phyloP scores from a whole-genome alignment of 1,284 basidiomycete species.

The Ceraceosorus guamensis region DNA sequence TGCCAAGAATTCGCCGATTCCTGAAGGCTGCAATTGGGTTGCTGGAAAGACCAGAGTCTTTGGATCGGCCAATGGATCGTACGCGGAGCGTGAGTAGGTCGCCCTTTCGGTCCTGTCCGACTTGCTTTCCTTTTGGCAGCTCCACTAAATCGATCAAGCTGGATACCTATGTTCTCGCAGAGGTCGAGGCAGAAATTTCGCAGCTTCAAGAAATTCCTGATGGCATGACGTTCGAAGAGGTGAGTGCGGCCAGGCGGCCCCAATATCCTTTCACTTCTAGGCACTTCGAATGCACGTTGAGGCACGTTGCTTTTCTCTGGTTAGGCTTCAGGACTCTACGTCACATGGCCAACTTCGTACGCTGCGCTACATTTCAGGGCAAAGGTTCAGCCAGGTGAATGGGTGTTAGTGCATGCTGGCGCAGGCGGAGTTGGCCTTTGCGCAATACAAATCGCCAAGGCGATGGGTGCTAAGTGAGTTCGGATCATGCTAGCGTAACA shows the following conservation, averaged over 20 bases:
- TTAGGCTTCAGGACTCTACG: slow-evolving; percentile 52
- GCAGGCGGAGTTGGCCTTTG: slow-evolving; percentile 75
- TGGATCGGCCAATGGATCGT: slow-evolving; percentile 73
- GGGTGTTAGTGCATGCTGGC: slow-evolving; percentile 38
- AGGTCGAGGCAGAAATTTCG: slow-evolving; percentile 39
- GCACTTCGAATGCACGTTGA: too few species aligned
- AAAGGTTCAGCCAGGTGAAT: slow-evolving; percentile 30
- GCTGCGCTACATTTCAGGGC: slow-evolving; percentile 34
- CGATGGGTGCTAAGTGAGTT: slow-evolving; percentile 27
- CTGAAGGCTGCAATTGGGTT: slow-evolving; percentile 69
- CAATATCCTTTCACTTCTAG: background rate
- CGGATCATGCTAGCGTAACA: too few species aligned
- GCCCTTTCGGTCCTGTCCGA: too few species aligned
- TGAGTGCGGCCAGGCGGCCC: background rate
- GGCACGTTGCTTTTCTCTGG: too few species aligned
- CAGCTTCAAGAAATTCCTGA: slow-evolving; percentile 60
- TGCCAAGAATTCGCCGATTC: slow-evolving; percentile 67
- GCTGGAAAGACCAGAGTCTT: slow-evolving; percentile 80
- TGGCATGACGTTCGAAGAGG: slow-evolving; percentile 60
- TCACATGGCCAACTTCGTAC: slow-evolving; percentile 43
- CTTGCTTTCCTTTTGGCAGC: background rate
- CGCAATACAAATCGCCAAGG: slow-evolving; percentile 43
- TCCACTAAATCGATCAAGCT: background rate
- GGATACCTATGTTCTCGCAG: background rate
- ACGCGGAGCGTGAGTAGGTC: slow-evolving; percentile 56